Evolutionary conservation across 2,329 filamentous ascomycete species (phyloP), one percentile per base, ranked within the genome.

Genomic region (Monilinia laxa): DNA sequence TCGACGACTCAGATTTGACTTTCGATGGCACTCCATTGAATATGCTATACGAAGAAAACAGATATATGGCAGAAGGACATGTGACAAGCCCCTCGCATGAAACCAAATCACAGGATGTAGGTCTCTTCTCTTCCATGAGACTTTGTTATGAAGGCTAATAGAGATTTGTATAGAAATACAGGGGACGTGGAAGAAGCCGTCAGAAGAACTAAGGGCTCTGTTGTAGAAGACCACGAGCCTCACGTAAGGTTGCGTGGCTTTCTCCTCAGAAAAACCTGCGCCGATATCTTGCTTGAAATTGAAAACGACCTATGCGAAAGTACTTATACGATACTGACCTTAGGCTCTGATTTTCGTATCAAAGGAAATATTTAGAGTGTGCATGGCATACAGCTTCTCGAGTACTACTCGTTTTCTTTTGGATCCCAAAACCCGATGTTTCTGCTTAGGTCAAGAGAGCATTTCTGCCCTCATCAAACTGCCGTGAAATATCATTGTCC

Each of bases 21-120:
- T 75, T 75, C 38, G 73, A 75, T 49, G 74, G 74, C 1, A 75
- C 74, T 35, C 74, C 74, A 3, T 54, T 75, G 28, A 75, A 75
- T 51, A 64, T 74, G 71, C 62, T 75, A 9, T 73, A 73, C 35
- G 74, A 75, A 59, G 74, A 75, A 63, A 75, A 75, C 45, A 40
- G 68, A 42, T 70, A 59, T 49, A 57, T 59, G 49, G 73, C 71
- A 2, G 71, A 73, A 54, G 64, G 65, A 49, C 68, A 68, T 57
- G 67, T 67, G 56, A 62, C 31, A 9, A 35, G 3, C 0, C 11
- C 20, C 40, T 60, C 66, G 62, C 49, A 56, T 64, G 55, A 62
- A 4, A 35, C 14, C 0, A 56, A 51, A 47, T 47, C 45, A 31
- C 23, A 54, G 23, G 25, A 53, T 7, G 42, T 38, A 11, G 16